Base-by-base conservation (phyloP, 345 rosid genomes). In the Reutealis trisperma region DNA sequence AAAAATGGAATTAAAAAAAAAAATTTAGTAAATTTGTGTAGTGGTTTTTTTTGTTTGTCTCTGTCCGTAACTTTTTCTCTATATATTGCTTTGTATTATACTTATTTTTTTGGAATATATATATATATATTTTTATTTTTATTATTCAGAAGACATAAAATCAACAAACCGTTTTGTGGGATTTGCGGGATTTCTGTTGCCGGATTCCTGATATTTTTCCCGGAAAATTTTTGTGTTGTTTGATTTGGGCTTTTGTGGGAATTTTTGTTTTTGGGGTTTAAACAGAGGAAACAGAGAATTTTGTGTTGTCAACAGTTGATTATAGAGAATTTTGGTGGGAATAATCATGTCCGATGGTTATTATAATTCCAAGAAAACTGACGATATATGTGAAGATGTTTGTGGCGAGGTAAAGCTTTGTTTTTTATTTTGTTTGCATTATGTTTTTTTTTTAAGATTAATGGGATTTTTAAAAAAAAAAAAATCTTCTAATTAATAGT, bases 301-400 rank as follows among this genome's bases (percentile, higher is more conserved):
- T 63, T 5, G 59, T 54, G 21, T 5, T 54, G 16, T 54, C 19
- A 51, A 47, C 27, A 45, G 24, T 76, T 41, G 59, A 42, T 41
- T 57, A 7, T 22, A 55, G 41, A 34, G 11, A 25, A 25, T 32
- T 37, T 63, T 4, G 19, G 14, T 54, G 47, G 24, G 57, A 52
- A 27, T 51, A 88, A 85, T 74, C 89, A 92, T 92, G 97, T 76
- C 87, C 54, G 91, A 87, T 75, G 94, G 90, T 64, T 88, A 90
- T 76, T 89, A 83, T 79, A 89, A 77, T 86, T 94, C 94, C 54
- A 94, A 94, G 93, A 94, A 94, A 84, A 89, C 97, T 63, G 97
- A 93, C 82, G 97, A 88, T 83, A 81, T 90, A 8, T 91, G 94
- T 79, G 92, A 84, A 66, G 83, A 91, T 47, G 93, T 92, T 78